Evolutionary conservation across 2,329 filamentous ascomycete species (phyloP).

Genomic region (Aureobasidium namibiae): DNA sequence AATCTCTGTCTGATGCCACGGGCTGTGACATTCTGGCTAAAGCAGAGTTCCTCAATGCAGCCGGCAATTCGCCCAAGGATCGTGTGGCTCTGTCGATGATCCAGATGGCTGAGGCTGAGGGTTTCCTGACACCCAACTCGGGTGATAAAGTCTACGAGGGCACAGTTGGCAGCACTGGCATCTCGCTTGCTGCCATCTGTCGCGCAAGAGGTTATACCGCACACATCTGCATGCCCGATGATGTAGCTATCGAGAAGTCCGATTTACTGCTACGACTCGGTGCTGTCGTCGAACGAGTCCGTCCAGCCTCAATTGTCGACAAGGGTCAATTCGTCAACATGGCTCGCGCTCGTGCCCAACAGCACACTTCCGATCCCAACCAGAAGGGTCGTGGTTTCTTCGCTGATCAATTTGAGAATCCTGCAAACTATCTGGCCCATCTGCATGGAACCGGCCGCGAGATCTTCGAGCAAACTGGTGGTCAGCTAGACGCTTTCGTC

Average conservation of each 20-base stretch:
- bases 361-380: constrained; percentile 55
- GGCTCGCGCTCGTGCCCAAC: constrained; percentile 64
- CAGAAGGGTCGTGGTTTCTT: constrained; percentile 76
- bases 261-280: constrained; percentile 83
- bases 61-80: constrained; percentile 89
- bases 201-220: constrained; percentile 82
- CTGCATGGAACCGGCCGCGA: constrained; percentile 78
- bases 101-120: constrained; percentile 64
- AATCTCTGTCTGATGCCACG: constrained; percentile 75
- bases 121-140: constrained; percentile 65
- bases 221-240: constrained; percentile 96
- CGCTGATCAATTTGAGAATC: constrained; percentile 90
- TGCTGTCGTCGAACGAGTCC: constrained; percentile 83
- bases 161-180: constrained; percentile 92
- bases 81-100: constrained; percentile 90
- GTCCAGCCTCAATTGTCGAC: constrained; percentile 88
- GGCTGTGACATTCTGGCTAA: constrained; percentile 88
- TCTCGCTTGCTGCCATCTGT: constrained; percentile 83
- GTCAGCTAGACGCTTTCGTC: constrained; percentile 75
- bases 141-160: constrained; percentile 97
- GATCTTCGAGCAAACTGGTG: constrained; percentile 70
- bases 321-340: constrained; percentile 91
- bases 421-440: constrained; percentile 83
- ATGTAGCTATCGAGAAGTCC: constrained; percentile 82
- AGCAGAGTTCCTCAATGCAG: constrained; percentile 91